Evolutionary conservation across 1,284 basidiomycete genomes (phyloP).

Genomic region (Malassezia japonica): DNA sequence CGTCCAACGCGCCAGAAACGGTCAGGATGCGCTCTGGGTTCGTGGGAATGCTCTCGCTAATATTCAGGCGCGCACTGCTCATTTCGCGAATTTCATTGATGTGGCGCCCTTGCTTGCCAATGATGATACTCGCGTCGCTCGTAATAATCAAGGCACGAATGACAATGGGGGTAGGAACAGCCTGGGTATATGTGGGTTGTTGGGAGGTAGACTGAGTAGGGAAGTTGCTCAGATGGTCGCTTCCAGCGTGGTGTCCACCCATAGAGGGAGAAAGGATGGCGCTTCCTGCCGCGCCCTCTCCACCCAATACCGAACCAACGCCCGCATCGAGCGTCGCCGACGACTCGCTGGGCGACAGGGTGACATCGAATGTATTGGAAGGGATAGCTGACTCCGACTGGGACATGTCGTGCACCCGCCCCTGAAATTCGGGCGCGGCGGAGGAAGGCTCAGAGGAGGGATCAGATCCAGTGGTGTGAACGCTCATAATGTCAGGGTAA

Average conservation of each 20-base stretch:
- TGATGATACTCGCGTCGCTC: conserved; percentile 97
- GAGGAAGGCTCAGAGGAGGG: not conserved
- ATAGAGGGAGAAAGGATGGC: not conserved
- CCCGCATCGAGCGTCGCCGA: not conserved
- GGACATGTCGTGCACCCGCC: not conserved
- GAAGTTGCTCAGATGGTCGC: not conserved
- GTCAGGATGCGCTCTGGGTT: conserved; percentile 97
- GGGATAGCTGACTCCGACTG: not conserved
- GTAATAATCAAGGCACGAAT: conserved; percentile 72
- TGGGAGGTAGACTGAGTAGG: not conserved
- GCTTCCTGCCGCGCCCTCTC: no score
- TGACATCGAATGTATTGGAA: not conserved
- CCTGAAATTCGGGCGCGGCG: not conserved
- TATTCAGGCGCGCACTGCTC: conserved; percentile 67
- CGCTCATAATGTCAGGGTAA: not conserved
- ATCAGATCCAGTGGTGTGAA: not conserved
- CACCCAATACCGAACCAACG: not conserved
- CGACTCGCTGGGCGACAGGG: not conserved
- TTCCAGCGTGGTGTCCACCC: not conserved
- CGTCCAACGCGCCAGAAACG: conserved; percentile 92
- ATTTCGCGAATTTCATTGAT: conserved; percentile 98
- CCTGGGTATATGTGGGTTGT: conserved; percentile 10
- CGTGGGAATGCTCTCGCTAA: conserved; percentile 53
- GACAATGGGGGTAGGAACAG: conserved; percentile 29
- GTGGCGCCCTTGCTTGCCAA: conserved; percentile 88